phyloP scores from a whole-genome alignment of 2,329 filamentous ascomycete species.

The Teratosphaeria destructans region DNA sequence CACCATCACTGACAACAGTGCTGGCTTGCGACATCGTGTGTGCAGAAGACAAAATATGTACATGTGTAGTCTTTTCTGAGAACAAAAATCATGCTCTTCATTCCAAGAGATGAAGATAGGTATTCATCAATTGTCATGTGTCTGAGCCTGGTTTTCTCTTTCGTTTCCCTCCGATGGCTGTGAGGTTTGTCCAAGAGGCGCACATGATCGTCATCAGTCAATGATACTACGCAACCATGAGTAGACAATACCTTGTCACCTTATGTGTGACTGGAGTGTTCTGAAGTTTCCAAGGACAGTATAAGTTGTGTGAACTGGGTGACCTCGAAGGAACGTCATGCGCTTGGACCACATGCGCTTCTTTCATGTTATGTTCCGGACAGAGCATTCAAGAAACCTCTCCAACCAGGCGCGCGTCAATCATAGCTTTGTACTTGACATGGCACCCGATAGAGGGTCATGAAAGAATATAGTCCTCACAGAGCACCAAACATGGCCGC shows the following conservation, averaged over 20 bases:
- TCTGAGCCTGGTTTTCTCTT: background rate
- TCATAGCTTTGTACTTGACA: background rate
- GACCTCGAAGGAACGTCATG: background rate
- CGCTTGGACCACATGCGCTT: background rate
- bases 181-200: background rate
- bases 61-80: background rate
- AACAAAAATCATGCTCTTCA: background rate
- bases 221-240: background rate
- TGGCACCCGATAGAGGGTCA: background rate
- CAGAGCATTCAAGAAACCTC: background rate
- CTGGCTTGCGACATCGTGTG: background rate
- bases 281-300: background rate
- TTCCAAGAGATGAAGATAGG: background rate
- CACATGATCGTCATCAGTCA: background rate
- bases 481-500: constrained; percentile 14
- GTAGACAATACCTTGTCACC: background rate
- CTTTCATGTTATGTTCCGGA: background rate
- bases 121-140: background rate
- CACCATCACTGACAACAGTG: background rate
- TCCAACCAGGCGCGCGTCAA: background rate
- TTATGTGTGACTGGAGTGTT: background rate
- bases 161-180: background rate
- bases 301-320: background rate
- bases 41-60: background rate
- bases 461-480: background rate